Evolutionary conservation across 2,329 filamentous ascomycete species (phyloP).

Genomic region (Tolypocladium inflatum): DNA sequence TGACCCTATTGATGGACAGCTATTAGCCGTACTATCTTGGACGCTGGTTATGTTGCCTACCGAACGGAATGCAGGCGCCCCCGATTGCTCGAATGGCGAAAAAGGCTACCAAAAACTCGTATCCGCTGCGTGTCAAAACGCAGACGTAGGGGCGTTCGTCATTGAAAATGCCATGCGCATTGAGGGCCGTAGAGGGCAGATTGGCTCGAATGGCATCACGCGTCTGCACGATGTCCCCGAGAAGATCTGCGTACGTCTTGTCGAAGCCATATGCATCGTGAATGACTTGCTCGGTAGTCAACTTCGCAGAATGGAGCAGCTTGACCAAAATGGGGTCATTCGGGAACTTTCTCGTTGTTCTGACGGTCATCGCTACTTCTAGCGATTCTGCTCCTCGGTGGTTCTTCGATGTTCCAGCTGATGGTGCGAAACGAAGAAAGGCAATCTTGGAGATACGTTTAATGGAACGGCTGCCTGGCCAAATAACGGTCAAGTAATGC

Average conservation of each 20-base stretch:
- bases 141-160: conserved; percentile 4
- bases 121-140: conserved; percentile 9
- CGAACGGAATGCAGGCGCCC: conserved; percentile 9
- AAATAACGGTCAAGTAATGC: too few species aligned
- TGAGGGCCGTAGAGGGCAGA: conserved; percentile 3
- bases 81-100: conserved; percentile 11
- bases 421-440: too few species aligned
- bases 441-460: too few species aligned
- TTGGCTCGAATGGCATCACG: conserved; percentile 3
- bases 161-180: conserved; percentile 2
- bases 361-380: too few species aligned
- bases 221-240: conserved; percentile 10
- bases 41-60: conserved; percentile 1
- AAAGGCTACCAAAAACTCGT: conserved; percentile 14
- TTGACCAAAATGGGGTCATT: conserved; percentile 8
- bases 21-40: background rate
- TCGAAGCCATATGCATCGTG: conserved; percentile 9
- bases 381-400: too few species aligned
- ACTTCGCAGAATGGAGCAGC: conserved; percentile 6
- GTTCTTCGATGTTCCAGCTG: too few species aligned
- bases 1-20: background rate
- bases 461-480: too few species aligned
- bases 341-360: background rate
- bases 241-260: conserved; percentile 10
- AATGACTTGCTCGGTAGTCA: conserved; percentile 4